Percentiles rank a stretch among this genome's conserved stretches.
phyloP scores from a whole-genome alignment of 2,329 filamentous ascomycete genomes.

The Onygenales sp. region DNA sequence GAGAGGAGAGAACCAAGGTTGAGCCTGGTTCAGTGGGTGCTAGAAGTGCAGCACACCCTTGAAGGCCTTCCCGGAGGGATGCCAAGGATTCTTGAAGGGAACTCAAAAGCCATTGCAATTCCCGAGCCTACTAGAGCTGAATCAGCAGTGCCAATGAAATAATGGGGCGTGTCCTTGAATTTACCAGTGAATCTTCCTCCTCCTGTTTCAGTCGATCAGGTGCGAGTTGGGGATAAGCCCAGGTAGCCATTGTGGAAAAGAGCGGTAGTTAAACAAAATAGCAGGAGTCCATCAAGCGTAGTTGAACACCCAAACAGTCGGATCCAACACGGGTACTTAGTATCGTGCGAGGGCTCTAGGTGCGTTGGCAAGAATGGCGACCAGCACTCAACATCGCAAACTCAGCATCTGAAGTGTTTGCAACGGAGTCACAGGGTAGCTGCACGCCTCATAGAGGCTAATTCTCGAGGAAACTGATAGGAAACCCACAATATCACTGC shows the following conservation, averaged over 20 bases:
- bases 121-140: conserved; percentile 34
- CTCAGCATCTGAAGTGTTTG: no score
- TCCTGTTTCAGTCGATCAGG: conserved; percentile 41
- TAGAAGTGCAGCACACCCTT: conserved; percentile 81
- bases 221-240: conserved; percentile 50
- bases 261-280: not conserved
- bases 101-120: conserved; percentile 55
- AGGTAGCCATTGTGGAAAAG: conserved; percentile 45
- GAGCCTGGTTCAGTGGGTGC: conserved; percentile 76
- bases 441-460: no score
- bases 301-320: not conserved
- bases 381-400: no score
- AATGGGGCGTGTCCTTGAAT: conserved; percentile 5
- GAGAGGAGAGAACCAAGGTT: conserved; percentile 80
- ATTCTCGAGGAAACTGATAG: no score
- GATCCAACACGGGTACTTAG: no score
- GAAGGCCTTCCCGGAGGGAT: conserved; percentile 60
- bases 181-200: conserved; percentile 45
- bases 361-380: no score
- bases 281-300: not conserved
- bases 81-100: conserved; percentile 53
- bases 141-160: not conserved
- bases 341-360: no score
- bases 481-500: not conserved
- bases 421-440: no score